Evolutionary conservation across 495 filamentous ascomycete genomes (phyloP).

Genomic region (Neurospora sp.): DNA sequence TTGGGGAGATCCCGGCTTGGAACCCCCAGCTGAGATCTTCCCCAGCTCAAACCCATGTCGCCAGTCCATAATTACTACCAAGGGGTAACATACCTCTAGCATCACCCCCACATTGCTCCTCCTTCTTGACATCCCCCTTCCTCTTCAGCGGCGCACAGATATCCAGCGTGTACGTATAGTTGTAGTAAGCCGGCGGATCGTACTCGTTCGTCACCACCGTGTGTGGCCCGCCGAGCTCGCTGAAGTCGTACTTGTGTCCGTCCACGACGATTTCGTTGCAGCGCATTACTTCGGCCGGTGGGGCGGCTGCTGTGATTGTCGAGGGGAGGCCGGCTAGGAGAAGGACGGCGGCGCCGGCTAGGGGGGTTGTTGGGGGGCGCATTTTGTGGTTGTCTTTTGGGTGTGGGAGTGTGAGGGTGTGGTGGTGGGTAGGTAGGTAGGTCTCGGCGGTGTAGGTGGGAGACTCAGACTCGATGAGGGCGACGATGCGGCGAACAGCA

Average conservation of each 20-base stretch:
- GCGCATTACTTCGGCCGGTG: slow-evolving; percentile 15
- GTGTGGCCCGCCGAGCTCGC: slow-evolving; percentile 62
- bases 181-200: slow-evolving; percentile 35
- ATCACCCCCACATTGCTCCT: slow-evolving; percentile 48
- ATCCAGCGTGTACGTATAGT: slow-evolving; percentile 85
- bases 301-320: slow-evolving; percentile 21
- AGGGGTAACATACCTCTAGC: slow-evolving; percentile 42
- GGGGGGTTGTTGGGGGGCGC: not conserved
- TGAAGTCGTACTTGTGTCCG: slow-evolving; percentile 45
- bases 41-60: too few relatives aligned
- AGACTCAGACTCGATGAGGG: not conserved
- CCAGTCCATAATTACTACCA: too few relatives aligned
- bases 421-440: not conserved
- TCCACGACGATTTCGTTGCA: slow-evolving; percentile 54
- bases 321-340: slow-evolving; percentile 17
- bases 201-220: slow-evolving; percentile 51
- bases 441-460: not conserved
- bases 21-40: too few relatives aligned
- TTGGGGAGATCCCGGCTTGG: too few relatives aligned
- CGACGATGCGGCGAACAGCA: not conserved
- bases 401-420: not conserved
- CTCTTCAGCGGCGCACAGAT: slow-evolving; percentile 59
- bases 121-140: slow-evolving; percentile 35
- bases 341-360: slow-evolving; percentile 7
- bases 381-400: not conserved